phyloP scores from a whole-genome alignment of 2,329 filamentous ascomycete genomes.

The Furcasterigmium furcatum region DNA sequence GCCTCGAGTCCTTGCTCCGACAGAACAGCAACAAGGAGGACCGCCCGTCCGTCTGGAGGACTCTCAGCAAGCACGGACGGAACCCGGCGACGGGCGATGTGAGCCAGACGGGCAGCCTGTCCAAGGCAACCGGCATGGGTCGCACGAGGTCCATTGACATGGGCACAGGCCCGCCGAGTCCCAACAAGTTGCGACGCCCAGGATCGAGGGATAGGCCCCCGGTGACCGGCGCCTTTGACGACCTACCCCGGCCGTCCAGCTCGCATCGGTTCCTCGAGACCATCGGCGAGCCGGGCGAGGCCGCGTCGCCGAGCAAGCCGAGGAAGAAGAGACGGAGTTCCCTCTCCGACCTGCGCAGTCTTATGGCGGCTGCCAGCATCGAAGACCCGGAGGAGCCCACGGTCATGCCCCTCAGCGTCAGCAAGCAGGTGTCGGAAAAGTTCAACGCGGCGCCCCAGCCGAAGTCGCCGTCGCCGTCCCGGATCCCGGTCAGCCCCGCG shows the following conservation, averaged over 20 bases:
- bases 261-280: constrained; percentile 56
- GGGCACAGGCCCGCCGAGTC: constrained; percentile 38
- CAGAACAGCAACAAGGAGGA: constrained; percentile 77
- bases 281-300: constrained; percentile 54
- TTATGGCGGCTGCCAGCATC: constrained; percentile 61
- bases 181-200: constrained; percentile 46
- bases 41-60: constrained; percentile 78
- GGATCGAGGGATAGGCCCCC: constrained; percentile 58
- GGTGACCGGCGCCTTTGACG: constrained; percentile 60
- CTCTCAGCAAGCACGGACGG: constrained; percentile 77
- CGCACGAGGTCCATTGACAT: constrained; percentile 79
- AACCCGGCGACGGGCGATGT: constrained; percentile 56
- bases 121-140: constrained; percentile 58
- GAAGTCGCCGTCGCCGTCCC: constrained; percentile 42
- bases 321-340: constrained; percentile 88
- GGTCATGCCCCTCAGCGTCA: constrained; percentile 43
- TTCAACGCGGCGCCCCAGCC: constrained; percentile 50
- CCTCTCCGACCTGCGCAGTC: constrained; percentile 75
- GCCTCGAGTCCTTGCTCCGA: constrained; percentile 70
- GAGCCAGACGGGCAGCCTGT: constrained; percentile 55
- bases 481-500: constrained; percentile 49
- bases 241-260: constrained; percentile 52
- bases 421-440: constrained; percentile 53
- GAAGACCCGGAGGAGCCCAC: constrained; percentile 33
- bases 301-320: constrained; percentile 32